Conservation (phyloP, 805 yeast genomes). For the Yamadazyma nakazawae region DNA sequence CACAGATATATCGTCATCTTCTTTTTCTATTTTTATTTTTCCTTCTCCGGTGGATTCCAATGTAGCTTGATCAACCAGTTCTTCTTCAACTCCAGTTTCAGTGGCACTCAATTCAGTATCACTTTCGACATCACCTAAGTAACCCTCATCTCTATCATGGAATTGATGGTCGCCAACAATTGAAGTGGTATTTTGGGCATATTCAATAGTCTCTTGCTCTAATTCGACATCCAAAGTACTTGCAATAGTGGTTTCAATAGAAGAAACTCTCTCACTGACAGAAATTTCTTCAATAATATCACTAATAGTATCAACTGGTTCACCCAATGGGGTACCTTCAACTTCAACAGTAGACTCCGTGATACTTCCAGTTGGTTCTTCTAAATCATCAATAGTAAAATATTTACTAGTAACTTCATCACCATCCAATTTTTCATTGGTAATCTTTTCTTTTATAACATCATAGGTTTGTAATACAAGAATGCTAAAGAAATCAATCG, state of each 20-base stretch:
- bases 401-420: conserved; percentile 20
- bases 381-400: conserved; percentile 24
- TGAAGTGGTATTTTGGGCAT: not conserved
- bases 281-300: conserved; percentile 11
- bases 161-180: not conserved
- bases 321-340: conserved; percentile 9
- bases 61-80: not conserved
- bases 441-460: conserved; percentile 27
- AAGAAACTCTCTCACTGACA: conserved; percentile 4
- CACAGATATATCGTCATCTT: not conserved
- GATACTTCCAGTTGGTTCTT: not conserved
- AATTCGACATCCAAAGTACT: not conserved
- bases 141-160: conserved; percentile 2
- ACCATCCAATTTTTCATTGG: conserved; percentile 21
- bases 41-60: not conserved
- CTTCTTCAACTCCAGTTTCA: not conserved
- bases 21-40: not conserved
- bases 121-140: conserved; percentile 2
- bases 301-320: conserved; percentile 8
- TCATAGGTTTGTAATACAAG: conserved; percentile 20
- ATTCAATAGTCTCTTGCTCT: not conserved
- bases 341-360: not conserved
- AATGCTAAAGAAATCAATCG: conserved; percentile 16
- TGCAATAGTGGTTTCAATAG: conserved; percentile 4
- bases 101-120: not conserved